A percentile compares a stretch with the other conserved stretches of the same genome.
Evolutionary conservation across 306 rosid species (phyloP).

Genomic region (Abrus precatorius): DNA sequence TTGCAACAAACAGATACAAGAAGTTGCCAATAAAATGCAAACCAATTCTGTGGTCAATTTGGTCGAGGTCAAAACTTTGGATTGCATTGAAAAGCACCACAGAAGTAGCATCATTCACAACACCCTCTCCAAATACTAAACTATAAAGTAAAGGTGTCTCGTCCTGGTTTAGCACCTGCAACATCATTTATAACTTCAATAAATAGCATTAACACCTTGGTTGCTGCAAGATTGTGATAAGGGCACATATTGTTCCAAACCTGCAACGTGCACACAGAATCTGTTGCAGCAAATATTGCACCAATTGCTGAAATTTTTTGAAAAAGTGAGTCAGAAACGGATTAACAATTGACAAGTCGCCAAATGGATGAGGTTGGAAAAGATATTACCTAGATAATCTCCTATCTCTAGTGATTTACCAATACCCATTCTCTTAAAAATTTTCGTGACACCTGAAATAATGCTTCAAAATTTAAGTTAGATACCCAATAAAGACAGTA

Average conservation of each 20-base stretch:
- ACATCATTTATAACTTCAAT: conserved; percentile 46
- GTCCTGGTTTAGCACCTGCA: conserved; percentile 94
- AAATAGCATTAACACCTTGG: conserved; percentile 34
- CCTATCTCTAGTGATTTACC: conserved; percentile 68
- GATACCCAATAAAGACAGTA: conserved; percentile 24
- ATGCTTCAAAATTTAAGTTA: conserved; percentile 55
- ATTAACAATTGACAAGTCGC: conserved; percentile 35
- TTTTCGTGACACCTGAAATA: conserved; percentile 72
- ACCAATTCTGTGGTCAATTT: conserved; percentile 63
- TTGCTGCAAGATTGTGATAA: conserved; percentile 32
- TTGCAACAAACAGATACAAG: conserved; percentile 75
- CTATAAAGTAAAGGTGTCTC: conserved; percentile 98
- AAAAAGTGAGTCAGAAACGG: conserved; percentile 40
- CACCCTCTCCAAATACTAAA: conserved; percentile 99
- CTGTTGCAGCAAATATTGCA: conserved; percentile 97
- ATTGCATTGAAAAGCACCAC: conserved; percentile 98
- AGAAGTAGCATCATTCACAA: conserved; percentile 97
- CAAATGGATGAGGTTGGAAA: conserved; percentile 19
- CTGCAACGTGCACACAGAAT: conserved; percentile 99
- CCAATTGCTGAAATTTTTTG: conserved; percentile 78
- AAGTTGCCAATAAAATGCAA: conserved; percentile 80
- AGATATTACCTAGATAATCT: conserved; percentile 72
- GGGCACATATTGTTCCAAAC: conserved; percentile 55
- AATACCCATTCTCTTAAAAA: conserved; percentile 78
- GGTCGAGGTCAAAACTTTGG: conserved; percentile 84